Conservation (phyloP, 805 yeast genomes). For the Candida silvatica region DNA sequence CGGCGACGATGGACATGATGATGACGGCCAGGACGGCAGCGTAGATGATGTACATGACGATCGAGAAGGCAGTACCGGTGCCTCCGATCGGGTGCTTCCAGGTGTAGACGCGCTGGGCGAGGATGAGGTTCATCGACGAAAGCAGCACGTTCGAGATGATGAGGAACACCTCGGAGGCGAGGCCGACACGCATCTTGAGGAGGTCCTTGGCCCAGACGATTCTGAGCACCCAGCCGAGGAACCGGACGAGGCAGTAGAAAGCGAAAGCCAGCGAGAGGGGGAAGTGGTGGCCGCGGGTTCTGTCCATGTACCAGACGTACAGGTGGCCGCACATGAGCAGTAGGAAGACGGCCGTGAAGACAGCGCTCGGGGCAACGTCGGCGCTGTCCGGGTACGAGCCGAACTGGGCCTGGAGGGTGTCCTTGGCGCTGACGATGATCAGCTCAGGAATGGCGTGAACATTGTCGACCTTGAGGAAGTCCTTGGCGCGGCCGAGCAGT, state of each 20-base stretch:
- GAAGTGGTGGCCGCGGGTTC: conserved; percentile 51
- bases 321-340: conserved; percentile 40
- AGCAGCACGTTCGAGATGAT: conserved; percentile 51
- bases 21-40: conserved; percentile 47
- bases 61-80: conserved; percentile 40
- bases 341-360: conserved; percentile 46
- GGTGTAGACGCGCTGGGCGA: conserved; percentile 67
- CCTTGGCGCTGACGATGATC: conserved; percentile 28
- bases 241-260: conserved; percentile 42
- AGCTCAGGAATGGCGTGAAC: conserved; percentile 28
- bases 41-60: conserved; percentile 40
- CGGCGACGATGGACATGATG: conserved; percentile 61
- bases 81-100: conserved; percentile 76
- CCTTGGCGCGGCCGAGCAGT: conserved; percentile 25
- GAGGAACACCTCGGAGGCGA: conserved; percentile 47
- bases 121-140: conserved; percentile 49
- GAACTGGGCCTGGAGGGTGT: conserved; percentile 41
- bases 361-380: conserved; percentile 54
- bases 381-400: conserved; percentile 50
- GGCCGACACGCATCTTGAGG: conserved; percentile 36
- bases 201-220: conserved; percentile 51
- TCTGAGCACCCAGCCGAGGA: conserved; percentile 53
- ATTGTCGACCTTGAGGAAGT: conserved; percentile 9
- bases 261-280: conserved; percentile 44
- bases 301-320: conserved; percentile 38